A percentile compares a stretch with the other conserved stretches of the same genome.
Evolutionary conservation across 768 basidiomycete species (phyloP).

Genomic region (Clitopilus passeckerianus): DNA sequence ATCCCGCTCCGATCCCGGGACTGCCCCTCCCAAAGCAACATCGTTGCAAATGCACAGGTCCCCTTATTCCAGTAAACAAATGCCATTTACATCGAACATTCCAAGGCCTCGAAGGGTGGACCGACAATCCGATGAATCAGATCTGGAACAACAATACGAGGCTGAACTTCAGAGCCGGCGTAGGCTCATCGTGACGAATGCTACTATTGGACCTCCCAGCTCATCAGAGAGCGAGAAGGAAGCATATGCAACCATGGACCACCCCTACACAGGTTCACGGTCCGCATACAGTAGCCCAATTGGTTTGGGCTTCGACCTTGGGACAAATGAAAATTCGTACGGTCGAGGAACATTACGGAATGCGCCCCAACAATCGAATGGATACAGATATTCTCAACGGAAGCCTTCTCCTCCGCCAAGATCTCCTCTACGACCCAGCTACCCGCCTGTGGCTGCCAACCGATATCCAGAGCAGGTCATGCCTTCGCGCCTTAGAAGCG

Average conservation of each 20-base stretch:
- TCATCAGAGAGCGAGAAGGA: constrained; percentile 35
- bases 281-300: neutral
- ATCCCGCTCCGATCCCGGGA: constrained; percentile 32
- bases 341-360: neutral
- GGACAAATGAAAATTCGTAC: neutral
- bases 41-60: constrained; percentile 1
- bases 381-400: neutral
- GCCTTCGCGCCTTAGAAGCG: constrained; percentile 1
- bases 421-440: neutral
- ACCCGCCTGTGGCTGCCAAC: neutral
- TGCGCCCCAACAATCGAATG: neutral
- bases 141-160: constrained; percentile 37
- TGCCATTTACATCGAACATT: constrained; percentile 20
- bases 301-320: constrained; percentile 8
- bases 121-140: constrained; percentile 22
- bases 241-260: neutral
- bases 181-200: constrained; percentile 40
- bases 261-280: neutral
- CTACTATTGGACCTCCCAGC: constrained; percentile 34
- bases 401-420: neutral
- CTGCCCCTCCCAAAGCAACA: neutral
- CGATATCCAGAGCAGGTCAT: neutral
- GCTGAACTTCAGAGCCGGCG: constrained; percentile 29
- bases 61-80: neutral
- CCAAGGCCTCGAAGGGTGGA: constrained; percentile 25